phyloP scores from a whole-genome alignment of 2,329 filamentous ascomycete species.

The Alternaria postmessia region DNA sequence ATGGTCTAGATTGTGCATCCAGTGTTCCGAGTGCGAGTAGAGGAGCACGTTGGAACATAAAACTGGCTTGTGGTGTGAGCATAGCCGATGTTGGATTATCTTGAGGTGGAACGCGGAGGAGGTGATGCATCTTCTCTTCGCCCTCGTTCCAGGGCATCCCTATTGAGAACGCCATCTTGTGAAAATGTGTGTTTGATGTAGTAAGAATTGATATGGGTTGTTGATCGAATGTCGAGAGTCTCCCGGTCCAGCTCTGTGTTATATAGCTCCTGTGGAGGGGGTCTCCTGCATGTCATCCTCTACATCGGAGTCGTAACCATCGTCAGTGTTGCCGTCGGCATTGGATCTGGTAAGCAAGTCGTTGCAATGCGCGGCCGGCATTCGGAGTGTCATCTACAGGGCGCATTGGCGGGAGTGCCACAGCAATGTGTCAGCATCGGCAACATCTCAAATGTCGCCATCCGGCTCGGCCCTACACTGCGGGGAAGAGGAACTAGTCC shows the following conservation, averaged over 20 bases:
- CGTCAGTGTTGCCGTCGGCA: not conserved
- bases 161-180: constrained; percentile 55
- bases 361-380: not conserved
- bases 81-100: constrained; percentile 74
- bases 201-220: not conserved
- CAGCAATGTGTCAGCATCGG: not conserved
- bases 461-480: not conserved
- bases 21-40: constrained; percentile 77
- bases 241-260: not conserved
- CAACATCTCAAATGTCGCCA: not conserved
- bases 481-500: not conserved
- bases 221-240: not conserved
- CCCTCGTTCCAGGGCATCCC: constrained; percentile 68
- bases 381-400: constrained; percentile 1
- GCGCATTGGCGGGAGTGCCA: not conserved
- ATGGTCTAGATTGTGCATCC: constrained; percentile 71
- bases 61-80: constrained; percentile 67
- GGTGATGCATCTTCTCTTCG: constrained; percentile 70
- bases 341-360: not conserved
- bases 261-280: not conserved
- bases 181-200: not conserved
- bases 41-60: constrained; percentile 68
- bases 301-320: not conserved
- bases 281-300: not conserved
- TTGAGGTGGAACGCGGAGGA: constrained; percentile 65